Evolutionary conservation across 169 alveolate genomes (phyloP).

Genomic region (Babesia bovis): DNA sequence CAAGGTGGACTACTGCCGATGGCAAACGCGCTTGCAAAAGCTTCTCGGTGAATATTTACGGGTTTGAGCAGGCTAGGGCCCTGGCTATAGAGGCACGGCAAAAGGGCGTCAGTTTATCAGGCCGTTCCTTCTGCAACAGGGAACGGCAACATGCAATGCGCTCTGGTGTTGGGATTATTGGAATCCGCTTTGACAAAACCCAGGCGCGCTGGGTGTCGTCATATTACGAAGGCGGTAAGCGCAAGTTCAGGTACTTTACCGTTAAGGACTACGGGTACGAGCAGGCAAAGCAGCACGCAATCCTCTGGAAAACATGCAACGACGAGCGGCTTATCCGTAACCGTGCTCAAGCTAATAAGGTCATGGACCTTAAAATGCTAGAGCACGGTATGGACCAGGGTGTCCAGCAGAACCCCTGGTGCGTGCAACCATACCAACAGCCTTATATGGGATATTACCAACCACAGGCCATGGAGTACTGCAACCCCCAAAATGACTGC

Average conservation of each 20-base stretch:
- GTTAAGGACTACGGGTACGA: slow-evolving; percentile 78
- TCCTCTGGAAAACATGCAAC: slow-evolving; percentile 70
- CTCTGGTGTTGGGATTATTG: slow-evolving; percentile 73
- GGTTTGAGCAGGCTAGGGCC: slow-evolving; percentile 74
- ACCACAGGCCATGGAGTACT: slow-evolving; percentile 5
- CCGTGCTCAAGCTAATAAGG: slow-evolving; percentile 4
- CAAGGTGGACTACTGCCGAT: slow-evolving; percentile 81
- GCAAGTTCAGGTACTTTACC: slow-evolving; percentile 77
- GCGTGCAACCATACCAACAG: slow-evolving; percentile 23
- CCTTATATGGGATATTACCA: slow-evolving; percentile 30
- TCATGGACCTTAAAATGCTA: slow-evolving; percentile 9
- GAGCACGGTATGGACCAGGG: slow-evolving; percentile 12
- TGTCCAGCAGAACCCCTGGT: slow-evolving; percentile 17
- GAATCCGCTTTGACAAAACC: slow-evolving; percentile 79
- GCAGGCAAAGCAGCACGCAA: slow-evolving; percentile 80
- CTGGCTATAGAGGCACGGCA: slow-evolving; percentile 78
- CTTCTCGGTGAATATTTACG: slow-evolving; percentile 77
- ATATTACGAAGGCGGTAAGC: slow-evolving; percentile 79
- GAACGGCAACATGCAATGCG: slow-evolving; percentile 73
- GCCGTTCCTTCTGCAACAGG: slow-evolving; percentile 67
- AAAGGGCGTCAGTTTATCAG: slow-evolving; percentile 71
- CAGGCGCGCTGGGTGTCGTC: slow-evolving; percentile 82
- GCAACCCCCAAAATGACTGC: slow-evolving; percentile 33
- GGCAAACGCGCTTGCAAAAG: slow-evolving; percentile 80
- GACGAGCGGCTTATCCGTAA: slow-evolving; percentile 64